Percentiles rank a stretch among this genome's conserved stretches.
Evolutionary conservation across 1,284 basidiomycete species (phyloP).

Genomic region (Hemileia vastatrix): DNA sequence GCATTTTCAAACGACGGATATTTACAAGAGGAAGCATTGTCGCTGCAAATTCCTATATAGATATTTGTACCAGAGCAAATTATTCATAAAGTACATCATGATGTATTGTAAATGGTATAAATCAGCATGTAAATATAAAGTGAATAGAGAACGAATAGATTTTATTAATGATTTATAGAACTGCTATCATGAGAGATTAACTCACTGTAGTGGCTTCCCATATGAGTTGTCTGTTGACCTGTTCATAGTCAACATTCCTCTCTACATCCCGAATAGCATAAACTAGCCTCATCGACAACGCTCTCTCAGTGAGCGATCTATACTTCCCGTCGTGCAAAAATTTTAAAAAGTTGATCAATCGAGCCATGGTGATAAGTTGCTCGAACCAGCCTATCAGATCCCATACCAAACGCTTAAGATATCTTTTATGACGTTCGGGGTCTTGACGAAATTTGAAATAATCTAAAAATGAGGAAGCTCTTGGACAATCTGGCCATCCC

Average conservation of each 20-base stretch:
- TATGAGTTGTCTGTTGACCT: constrained; percentile 97
- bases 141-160: neutral
- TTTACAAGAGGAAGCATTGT: constrained; percentile 81
- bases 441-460: neutral
- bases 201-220: constrained; percentile 95
- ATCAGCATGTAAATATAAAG: constrained; percentile 6
- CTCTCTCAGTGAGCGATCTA: constrained; percentile 69
- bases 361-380: neutral
- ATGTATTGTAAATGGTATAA: neutral
- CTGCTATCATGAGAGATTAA: too few species aligned
- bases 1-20: constrained; percentile 54
- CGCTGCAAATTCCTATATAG: constrained; percentile 88
- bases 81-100: neutral
- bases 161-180: too few species aligned
- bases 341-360: neutral
- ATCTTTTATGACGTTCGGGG: neutral
- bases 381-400: neutral
- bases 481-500: constrained; percentile 3
- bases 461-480: neutral
- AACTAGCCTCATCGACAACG: constrained; percentile 67
- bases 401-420: neutral
- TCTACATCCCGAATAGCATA: constrained; percentile 63
- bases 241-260: constrained; percentile 90
- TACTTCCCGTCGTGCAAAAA: constrained; percentile 52
- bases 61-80: too few species aligned